Percentiles rank a stretch among this genome's conserved stretches.
phyloP scores from a whole-genome alignment of 768 basidiomycete genomes.

The Termitomyces sp. region DNA sequence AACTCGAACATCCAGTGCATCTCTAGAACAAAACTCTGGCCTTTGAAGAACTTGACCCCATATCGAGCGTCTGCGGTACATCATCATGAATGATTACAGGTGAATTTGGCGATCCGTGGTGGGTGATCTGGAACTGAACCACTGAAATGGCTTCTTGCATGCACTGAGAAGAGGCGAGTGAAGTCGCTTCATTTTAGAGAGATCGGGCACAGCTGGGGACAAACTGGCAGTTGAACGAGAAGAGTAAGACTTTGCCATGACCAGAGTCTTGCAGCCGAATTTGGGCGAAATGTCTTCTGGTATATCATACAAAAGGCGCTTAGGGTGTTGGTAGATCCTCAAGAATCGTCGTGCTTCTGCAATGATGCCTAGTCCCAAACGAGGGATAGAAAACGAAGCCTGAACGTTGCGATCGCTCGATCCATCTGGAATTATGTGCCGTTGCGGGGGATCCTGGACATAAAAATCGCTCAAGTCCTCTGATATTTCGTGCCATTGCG shows the following conservation, averaged over 20 bases:
- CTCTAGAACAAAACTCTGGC: background rate
- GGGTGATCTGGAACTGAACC: conserved; percentile 2
- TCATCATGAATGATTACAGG: background rate
- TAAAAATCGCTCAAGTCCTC: background rate
- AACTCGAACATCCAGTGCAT: background rate
- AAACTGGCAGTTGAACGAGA: background rate
- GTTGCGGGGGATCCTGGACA: background rate
- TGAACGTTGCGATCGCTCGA: background rate
- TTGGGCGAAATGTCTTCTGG: conserved; percentile 12
- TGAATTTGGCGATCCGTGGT: background rate
- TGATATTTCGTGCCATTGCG: background rate
- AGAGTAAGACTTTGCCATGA: background rate
- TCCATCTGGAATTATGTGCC: background rate
- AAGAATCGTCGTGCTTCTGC: conserved; percentile 5
- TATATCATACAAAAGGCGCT: conserved; percentile 10
- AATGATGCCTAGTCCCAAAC: background rate
- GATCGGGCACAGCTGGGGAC: background rate
- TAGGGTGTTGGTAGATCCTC: background rate
- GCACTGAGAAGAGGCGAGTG: conserved; percentile 1
- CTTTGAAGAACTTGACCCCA: background rate
- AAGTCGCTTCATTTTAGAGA: background rate
- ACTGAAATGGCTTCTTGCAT: conserved; percentile 3
- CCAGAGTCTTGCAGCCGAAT: background rate
- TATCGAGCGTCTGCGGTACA: background rate
- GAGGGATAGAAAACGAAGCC: background rate